Conservation (phyloP, 2,329 filamentous ascomycete genomes). For the Cephalotrichum gorgonifer region DNA sequence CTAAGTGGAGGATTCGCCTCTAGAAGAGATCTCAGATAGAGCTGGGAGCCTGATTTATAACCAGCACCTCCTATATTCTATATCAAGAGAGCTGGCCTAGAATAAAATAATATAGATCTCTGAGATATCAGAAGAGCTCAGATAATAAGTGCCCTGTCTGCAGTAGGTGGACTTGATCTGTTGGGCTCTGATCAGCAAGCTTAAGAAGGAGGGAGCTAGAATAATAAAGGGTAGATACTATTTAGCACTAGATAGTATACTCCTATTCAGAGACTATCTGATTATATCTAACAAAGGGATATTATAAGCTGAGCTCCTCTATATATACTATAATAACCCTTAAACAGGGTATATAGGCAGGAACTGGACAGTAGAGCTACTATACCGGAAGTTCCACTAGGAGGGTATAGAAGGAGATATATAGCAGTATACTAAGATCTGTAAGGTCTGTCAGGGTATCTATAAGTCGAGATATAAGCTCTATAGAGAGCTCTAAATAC, state of each 20-base stretch:
- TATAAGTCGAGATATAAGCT: background rate
- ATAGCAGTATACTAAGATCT: background rate
- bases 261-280: too few relatives aligned
- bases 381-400: background rate
- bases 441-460: background rate
- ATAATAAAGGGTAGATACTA: background rate
- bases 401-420: background rate
- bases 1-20: too few relatives aligned
- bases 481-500: background rate
- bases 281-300: too few relatives aligned
- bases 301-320: background rate
- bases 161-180: background rate
- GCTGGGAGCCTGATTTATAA: background rate
- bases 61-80: background rate
- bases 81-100: background rate
- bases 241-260: background rate
- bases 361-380: too few relatives aligned
- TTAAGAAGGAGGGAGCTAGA: background rate
- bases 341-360: background rate
- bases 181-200: background rate
- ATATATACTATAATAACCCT: background rate
- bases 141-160: background rate
- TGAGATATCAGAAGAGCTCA: too few relatives aligned
- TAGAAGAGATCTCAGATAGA: background rate
- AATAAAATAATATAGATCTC: background rate